phyloP scores from a whole-genome alignment of 129 eudicot species.

The Helichrysum umbraculigerum region DNA sequence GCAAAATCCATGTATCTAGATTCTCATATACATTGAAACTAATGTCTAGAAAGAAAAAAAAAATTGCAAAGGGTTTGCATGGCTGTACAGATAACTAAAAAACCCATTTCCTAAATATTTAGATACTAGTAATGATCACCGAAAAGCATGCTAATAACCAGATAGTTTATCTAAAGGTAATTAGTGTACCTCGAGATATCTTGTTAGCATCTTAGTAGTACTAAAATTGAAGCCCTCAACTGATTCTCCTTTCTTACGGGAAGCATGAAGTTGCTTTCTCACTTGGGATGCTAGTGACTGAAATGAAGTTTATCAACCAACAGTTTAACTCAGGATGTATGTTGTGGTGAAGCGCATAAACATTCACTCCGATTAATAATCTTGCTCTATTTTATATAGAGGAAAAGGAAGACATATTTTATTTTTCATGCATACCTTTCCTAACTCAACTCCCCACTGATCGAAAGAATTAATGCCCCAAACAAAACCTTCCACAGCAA shows the following conservation, averaged over 20 bases:
- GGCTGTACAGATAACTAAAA: background rate
- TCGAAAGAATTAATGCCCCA: slow-evolving; percentile 99
- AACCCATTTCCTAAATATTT: background rate
- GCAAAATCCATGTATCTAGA: background rate
- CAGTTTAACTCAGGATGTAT: background rate
- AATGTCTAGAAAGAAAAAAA: too few relatives aligned
- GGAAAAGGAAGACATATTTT: background rate
- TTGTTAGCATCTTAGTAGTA: slow-evolving; percentile 65
- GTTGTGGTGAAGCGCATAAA: background rate
- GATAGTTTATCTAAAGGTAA: background rate
- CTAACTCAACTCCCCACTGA: slow-evolving; percentile 99
- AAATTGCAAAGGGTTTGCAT: background rate
- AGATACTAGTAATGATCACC: background rate
- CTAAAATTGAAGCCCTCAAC: slow-evolving; percentile 93
- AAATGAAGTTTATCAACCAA: slow-evolving; percentile 3
- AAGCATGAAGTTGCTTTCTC: slow-evolving; percentile 92
- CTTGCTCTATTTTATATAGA: background rate
- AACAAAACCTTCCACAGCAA: slow-evolving; percentile 91
- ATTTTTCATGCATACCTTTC: slow-evolving; percentile 59
- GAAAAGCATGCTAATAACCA: background rate
- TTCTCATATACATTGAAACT: background rate
- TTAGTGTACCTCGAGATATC: slow-evolving; percentile 70
- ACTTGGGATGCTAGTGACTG: slow-evolving; percentile 94
- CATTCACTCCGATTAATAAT: background rate
- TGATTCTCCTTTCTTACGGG: slow-evolving; percentile 87